Evolutionary conservation across 2,329 filamentous ascomycete species (phyloP).

Genomic region (Blumeriella jaapii): DNA sequence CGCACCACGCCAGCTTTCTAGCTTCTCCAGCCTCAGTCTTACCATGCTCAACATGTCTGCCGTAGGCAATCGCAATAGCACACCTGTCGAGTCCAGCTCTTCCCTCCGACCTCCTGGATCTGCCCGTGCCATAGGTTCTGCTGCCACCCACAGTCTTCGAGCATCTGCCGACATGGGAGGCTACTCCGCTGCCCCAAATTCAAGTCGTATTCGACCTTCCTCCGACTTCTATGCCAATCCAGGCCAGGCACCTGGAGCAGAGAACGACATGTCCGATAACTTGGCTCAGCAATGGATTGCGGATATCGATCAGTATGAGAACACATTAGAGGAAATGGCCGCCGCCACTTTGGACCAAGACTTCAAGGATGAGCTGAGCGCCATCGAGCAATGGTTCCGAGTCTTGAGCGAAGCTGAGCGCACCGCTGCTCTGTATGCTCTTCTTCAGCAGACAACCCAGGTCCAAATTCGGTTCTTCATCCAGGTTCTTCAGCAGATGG

Average conservation of each 20-base stretch:
- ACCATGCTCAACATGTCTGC: slow-evolving; percentile 51
- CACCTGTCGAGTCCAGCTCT: slow-evolving; percentile 69
- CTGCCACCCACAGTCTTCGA: slow-evolving; percentile 68
- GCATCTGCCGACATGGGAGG: slow-evolving; percentile 93
- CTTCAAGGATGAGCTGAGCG: slow-evolving; percentile 97
- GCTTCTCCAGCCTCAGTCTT: slow-evolving; percentile 17
- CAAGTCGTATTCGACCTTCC: slow-evolving; percentile 78
- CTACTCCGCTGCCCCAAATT: slow-evolving; percentile 55
- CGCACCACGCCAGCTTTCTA: slow-evolving; percentile 8
- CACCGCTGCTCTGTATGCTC: slow-evolving; percentile 86
- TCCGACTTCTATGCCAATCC: slow-evolving; percentile 85
- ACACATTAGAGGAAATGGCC: slow-evolving; percentile 97
- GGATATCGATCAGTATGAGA: slow-evolving; percentile 98
- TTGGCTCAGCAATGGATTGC: slow-evolving; percentile 97
- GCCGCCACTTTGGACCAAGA: slow-evolving; percentile 97
- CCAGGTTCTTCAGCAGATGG: slow-evolving; percentile 97
- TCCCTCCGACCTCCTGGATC: slow-evolving; percentile 75
- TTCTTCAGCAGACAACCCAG: slow-evolving; percentile 96
- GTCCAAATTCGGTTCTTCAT: slow-evolving; percentile 99
- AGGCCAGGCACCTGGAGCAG: slow-evolving; percentile 55
- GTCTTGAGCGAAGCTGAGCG: slow-evolving; percentile 94
- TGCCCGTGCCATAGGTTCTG: slow-evolving; percentile 63
- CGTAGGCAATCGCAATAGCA: slow-evolving; percentile 88
- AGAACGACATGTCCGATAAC: slow-evolving; percentile 78
- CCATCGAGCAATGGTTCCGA: slow-evolving; percentile 99